Conservation (phyloP, 257 asterid species). For the Cynanchum wilfordii region DNA sequence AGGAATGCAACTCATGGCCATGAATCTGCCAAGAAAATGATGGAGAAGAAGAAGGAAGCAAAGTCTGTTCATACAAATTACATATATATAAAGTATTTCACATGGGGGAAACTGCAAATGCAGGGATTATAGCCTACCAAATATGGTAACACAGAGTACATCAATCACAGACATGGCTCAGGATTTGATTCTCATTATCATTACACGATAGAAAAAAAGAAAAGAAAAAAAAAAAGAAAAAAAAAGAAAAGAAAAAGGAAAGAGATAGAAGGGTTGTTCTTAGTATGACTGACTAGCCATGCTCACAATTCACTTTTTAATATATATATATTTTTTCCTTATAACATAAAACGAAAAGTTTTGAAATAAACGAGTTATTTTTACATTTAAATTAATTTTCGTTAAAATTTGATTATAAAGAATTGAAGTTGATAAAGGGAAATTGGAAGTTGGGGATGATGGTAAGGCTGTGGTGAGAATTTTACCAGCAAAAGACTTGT, state of each 20-base stretch:
- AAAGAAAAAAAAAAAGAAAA: background rate
- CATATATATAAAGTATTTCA: background rate
- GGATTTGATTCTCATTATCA: background rate
- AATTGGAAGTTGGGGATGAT: background rate
- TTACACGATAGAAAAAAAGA: background rate
- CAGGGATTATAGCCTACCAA: background rate
- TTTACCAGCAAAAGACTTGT: background rate
- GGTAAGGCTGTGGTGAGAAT: background rate
- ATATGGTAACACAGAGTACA: slow-evolving; percentile 1
- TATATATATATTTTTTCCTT: too few species aligned
- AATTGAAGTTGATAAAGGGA: too few species aligned
- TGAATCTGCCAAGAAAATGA: background rate
- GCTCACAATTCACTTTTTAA: background rate
- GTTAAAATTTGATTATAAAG: too few species aligned
- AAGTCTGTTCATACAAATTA: background rate
- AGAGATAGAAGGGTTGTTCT: too few species aligned
- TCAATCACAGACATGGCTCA: background rate
- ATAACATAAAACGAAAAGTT: too few species aligned
- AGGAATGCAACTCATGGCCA: background rate
- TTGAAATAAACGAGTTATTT: too few species aligned
- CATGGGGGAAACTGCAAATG: background rate
- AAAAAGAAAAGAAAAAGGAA: too few species aligned
- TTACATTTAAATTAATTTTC: too few species aligned
- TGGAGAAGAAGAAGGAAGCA: background rate
- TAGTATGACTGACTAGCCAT: slow-evolving; percentile 1